Evolutionary conservation across 108 stramenopile genomes (phyloP).

Genomic region (Cyclotella choctawhatcheeana): DNA sequence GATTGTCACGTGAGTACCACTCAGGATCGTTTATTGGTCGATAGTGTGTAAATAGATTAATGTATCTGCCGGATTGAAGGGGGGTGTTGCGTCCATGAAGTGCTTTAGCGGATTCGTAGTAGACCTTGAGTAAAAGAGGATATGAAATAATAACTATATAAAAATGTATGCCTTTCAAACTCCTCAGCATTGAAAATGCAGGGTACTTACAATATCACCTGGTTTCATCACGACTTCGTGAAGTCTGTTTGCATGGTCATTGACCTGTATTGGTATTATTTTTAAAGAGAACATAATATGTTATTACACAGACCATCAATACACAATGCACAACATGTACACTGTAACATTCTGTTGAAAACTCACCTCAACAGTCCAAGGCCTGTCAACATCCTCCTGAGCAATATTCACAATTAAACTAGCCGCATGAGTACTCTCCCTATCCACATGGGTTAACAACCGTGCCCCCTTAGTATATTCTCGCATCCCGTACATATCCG

Average conservation of each 20-base stretch:
- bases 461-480: slow-evolving; percentile 84
- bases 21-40: slow-evolving; percentile 61
- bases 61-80: slow-evolving; percentile 67
- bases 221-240: slow-evolving; percentile 76
- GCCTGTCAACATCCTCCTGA: slow-evolving; percentile 72
- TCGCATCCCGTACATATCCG: slow-evolving; percentile 91
- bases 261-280: no score
- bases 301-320: no score
- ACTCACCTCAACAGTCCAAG: slow-evolving; percentile 76
- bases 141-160: no score
- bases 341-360: background rate
- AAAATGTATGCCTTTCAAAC: no score
- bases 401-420: slow-evolving; percentile 92
- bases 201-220: slow-evolving; percentile 90
- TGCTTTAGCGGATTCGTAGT: slow-evolving; percentile 87
- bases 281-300: no score
- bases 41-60: slow-evolving; percentile 92
- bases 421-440: slow-evolving; percentile 80
- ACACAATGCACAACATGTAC: no score
- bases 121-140: no score
- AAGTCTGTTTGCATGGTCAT: slow-evolving; percentile 65
- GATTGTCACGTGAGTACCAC: slow-evolving; percentile 57
- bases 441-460: slow-evolving; percentile 89
- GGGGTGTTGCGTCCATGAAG: slow-evolving; percentile 83
- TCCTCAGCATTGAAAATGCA: no score